These are phyloP conservation scores for Nicotiana paniculata DNA, from an alignment of 257 asterid genomes.

Conservation along the genomic window DNA sequence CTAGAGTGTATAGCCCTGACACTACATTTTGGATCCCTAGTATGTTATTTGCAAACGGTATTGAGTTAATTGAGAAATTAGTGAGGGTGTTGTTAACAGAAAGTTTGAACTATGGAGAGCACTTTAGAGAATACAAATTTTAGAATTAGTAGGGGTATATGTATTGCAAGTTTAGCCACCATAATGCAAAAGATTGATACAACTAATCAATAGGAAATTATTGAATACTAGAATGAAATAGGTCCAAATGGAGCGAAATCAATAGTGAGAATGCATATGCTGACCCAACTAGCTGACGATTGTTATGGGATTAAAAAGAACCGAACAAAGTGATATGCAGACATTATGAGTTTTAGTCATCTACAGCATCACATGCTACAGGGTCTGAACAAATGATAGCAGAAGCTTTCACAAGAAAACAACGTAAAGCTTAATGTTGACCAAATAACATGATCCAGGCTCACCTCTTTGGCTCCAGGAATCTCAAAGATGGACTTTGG, in stretches of 20 bases:
- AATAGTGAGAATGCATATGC: background rate
- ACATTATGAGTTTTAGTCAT: background rate
- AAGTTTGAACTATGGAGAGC: background rate
- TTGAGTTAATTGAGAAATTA: background rate
- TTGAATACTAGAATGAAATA: background rate
- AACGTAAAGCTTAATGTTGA: background rate
- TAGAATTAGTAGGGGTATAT: background rate
- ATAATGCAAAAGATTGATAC: background rate
- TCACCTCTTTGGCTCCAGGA: constrained; percentile 96
- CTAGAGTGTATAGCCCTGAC: background rate
- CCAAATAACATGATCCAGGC: background rate
- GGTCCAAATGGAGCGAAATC: background rate
- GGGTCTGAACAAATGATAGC: background rate
- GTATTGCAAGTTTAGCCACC: background rate
- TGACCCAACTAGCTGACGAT: background rate
- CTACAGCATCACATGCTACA: background rate
- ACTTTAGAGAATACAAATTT: background rate
- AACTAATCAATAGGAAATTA: background rate
- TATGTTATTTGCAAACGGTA: background rate
- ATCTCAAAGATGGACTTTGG: constrained; percentile 89
- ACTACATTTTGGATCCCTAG: background rate
- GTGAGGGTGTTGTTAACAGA: background rate
- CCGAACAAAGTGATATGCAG: background rate
- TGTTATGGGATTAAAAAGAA: background rate
- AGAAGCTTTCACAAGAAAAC: background rate